A percentile compares a stretch with the other conserved stretches of the same genome.
phyloP scores from a whole-genome alignment of 441 rosid genomes.

The Euphorbia corollata region DNA sequence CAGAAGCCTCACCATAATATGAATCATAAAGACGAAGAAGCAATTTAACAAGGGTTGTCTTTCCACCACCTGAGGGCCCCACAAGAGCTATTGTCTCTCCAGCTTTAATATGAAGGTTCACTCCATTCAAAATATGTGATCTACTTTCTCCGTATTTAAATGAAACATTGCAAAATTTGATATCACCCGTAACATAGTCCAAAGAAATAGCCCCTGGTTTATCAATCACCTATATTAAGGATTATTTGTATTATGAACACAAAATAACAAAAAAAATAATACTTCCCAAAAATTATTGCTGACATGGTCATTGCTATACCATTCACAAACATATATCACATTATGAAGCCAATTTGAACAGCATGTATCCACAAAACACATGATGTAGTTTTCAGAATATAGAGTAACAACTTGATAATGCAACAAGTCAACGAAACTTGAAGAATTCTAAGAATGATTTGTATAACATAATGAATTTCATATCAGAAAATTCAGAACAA shows the following conservation, averaged over 20 bases:
- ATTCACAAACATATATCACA: background rate
- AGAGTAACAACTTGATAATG: background rate
- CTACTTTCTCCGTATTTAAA: slow-evolving; percentile 50
- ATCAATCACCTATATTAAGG: slow-evolving; percentile 49
- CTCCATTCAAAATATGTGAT: slow-evolving; percentile 50
- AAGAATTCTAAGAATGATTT: slow-evolving; percentile 1
- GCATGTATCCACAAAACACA: background rate
- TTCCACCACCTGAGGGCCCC: slow-evolving; percentile 97
- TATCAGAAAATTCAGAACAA: background rate
- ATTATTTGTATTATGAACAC: slow-evolving; percentile 17
- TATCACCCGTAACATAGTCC: slow-evolving; percentile 57
- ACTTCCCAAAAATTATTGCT: background rate
- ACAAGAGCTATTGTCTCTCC: slow-evolving; percentile 88
- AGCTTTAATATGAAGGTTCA: slow-evolving; percentile 72
- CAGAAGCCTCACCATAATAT: slow-evolving; percentile 45
- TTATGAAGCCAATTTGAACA: slow-evolving; percentile 1
- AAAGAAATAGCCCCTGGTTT: slow-evolving; percentile 48
- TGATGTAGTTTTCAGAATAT: background rate
- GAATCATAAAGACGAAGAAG: slow-evolving; percentile 89
- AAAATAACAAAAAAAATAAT: background rate
- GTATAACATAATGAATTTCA: background rate
- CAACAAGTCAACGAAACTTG: background rate
- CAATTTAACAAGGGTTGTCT: slow-evolving; percentile 80
- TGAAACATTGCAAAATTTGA: slow-evolving; percentile 57
- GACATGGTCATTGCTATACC: background rate